Percentiles rank a stretch among this genome's conserved stretches.
These are phyloP conservation scores for Vicia sativa DNA, from an alignment of 306 rosid species.

Conservation along the genomic window DNA sequence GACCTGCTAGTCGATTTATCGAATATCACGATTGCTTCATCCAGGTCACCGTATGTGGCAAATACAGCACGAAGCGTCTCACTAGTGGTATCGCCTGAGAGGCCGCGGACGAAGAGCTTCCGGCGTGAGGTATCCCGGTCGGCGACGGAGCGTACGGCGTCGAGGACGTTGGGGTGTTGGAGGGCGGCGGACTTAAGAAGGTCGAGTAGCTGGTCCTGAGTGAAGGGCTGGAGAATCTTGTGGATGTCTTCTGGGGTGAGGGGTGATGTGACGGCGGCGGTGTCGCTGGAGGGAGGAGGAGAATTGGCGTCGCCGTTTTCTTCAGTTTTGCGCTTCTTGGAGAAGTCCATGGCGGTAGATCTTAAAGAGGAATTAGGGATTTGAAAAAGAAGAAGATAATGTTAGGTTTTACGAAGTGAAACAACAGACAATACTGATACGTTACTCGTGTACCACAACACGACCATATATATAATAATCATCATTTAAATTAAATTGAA, in stretches of 20 bases:
- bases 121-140: constrained; percentile 75
- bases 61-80: constrained; percentile 79
- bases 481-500: no score
- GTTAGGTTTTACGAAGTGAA: constrained; percentile 13
- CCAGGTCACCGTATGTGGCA: constrained; percentile 75
- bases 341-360: constrained; percentile 51
- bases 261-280: neutral
- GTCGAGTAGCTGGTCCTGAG: constrained; percentile 69
- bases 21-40: constrained; percentile 81
- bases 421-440: neutral
- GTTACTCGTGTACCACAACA: neutral
- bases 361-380: constrained; percentile 34
- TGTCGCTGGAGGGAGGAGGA: neutral
- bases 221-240: constrained; percentile 69
- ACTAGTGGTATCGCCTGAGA: constrained; percentile 80
- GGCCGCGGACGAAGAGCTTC: constrained; percentile 88
- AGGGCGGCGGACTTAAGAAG: constrained; percentile 69
- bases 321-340: constrained; percentile 81
- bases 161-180: constrained; percentile 72
- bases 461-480: neutral
- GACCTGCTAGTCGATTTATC: constrained; percentile 76
- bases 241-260: constrained; percentile 68
- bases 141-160: constrained; percentile 64
- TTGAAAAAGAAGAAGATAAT: neutral
- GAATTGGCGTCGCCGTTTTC: constrained; percentile 64